Percentiles rank a stretch among this genome's conserved stretches.
phyloP scores from a whole-genome alignment of 2,329 filamentous ascomycete genomes.

The Thelonectria rubi region DNA sequence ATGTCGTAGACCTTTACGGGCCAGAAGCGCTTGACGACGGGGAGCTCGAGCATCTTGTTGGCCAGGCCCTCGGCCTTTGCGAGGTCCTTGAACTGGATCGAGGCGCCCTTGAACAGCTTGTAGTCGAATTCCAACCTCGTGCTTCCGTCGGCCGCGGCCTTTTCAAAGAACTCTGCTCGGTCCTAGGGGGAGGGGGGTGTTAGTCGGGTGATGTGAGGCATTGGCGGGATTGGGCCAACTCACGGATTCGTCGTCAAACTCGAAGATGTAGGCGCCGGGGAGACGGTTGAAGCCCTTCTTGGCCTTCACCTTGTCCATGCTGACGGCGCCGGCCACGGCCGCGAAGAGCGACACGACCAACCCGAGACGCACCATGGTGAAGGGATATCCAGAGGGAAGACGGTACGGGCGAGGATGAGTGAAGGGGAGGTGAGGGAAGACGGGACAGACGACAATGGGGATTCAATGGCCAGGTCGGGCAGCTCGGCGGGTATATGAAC shows the following conservation, averaged over 20 bases:
- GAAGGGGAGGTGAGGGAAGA: background rate
- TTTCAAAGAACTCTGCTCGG: constrained; percentile 50
- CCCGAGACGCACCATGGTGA: constrained; percentile 49
- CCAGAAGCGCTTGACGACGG: constrained; percentile 59
- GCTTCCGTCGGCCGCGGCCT: constrained; percentile 49
- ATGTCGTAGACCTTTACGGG: constrained; percentile 57
- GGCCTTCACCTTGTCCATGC: constrained; percentile 36
- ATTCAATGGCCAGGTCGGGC: constrained; percentile 7
- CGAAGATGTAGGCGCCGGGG: constrained; percentile 61
- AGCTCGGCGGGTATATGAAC: constrained; percentile 2
- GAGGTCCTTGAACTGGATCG: constrained; percentile 60
- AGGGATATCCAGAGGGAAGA: constrained; percentile 2
- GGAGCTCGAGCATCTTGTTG: constrained; percentile 51
- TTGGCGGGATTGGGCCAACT: constrained; percentile 23
- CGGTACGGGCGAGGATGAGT: constrained; percentile 1
- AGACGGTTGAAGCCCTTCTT: constrained; percentile 43
- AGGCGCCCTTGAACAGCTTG: constrained; percentile 63
- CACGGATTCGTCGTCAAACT: constrained; percentile 61
- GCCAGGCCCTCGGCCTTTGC: constrained; percentile 55
- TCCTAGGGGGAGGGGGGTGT: constrained; percentile 51
- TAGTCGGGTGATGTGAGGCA: background rate
- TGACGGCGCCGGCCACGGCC: constrained; percentile 44
- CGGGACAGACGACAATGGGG: constrained; percentile 6
- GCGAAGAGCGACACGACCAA: constrained; percentile 49
- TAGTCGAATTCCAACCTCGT: constrained; percentile 60